Evolutionary conservation across 2,329 filamentous ascomycete species (phyloP).

Genomic region (Exophiala sp.): DNA sequence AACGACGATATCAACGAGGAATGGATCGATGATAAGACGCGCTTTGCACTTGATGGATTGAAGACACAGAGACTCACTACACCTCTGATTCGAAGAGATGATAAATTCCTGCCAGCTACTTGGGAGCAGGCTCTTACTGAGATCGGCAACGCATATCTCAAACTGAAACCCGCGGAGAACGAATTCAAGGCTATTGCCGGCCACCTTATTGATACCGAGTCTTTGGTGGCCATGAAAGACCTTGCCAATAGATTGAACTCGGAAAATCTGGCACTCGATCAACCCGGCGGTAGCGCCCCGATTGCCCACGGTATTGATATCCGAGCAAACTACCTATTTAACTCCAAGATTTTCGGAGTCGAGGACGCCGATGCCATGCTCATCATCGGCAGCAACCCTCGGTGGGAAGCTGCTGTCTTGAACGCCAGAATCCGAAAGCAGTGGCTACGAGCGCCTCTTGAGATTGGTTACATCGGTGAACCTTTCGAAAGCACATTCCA

Average conservation of each 20-base stretch:
- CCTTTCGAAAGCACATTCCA: conserved; percentile 91
- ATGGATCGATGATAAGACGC: conserved; percentile 98
- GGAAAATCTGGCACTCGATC: conserved; percentile 90
- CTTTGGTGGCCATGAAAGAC: conserved; percentile 93
- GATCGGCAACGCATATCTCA: conserved; percentile 72
- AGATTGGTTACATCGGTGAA: conserved; percentile 87
- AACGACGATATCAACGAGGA: conserved; percentile 99
- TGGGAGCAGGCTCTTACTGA: conserved; percentile 95
- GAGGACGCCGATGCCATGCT: conserved; percentile 91
- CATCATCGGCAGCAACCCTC: conserved; percentile 88
- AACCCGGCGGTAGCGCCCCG: conserved; percentile 73
- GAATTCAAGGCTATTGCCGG: conserved; percentile 96
- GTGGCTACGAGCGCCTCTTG: conserved; percentile 90
- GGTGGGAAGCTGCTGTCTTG: conserved; percentile 88
- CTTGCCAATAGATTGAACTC: conserved; percentile 93
- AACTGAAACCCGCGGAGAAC: conserved; percentile 74
- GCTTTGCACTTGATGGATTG: conserved; percentile 92
- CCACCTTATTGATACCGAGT: conserved; percentile 84
- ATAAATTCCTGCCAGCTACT: conserved; percentile 83
- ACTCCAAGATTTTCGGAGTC: conserved; percentile 87
- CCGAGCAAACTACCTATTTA: conserved; percentile 92
- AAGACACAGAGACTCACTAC: conserved; percentile 95
- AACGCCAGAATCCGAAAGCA: conserved; percentile 98
- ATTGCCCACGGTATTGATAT: conserved; percentile 89
- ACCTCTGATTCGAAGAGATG: conserved; percentile 78